Conservation (phyloP, 805 yeast genomes). For the Saccharomyces paradoxus region DNA sequence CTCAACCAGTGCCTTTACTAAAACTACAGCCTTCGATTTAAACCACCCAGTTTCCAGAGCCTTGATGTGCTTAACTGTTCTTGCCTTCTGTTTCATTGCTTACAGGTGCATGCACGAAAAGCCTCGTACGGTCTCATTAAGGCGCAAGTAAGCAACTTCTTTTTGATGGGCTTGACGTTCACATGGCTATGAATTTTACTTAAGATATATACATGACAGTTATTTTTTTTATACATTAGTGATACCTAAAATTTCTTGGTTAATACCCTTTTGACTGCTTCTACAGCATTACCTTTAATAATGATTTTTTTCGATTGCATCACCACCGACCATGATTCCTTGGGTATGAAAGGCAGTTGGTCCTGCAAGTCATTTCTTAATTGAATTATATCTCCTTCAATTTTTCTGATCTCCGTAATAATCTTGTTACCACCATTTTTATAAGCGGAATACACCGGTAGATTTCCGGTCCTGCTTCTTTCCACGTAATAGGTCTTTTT, state of each 20-base stretch:
- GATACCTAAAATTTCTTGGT: slow-evolving; percentile 3
- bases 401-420: slow-evolving; percentile 66
- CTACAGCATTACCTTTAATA: slow-evolving; percentile 41
- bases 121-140: neutral
- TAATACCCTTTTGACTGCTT: slow-evolving; percentile 29
- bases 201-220: neutral
- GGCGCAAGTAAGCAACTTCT: neutral
- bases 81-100: neutral
- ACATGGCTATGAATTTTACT: neutral
- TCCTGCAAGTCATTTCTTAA: slow-evolving; percentile 58
- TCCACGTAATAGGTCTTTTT: slow-evolving; percentile 29
- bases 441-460: slow-evolving; percentile 73
- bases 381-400: slow-evolving; percentile 58
- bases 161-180: neutral
- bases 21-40: slow-evolving; percentile 7
- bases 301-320: slow-evolving; percentile 46
- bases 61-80: slow-evolving; percentile 8
- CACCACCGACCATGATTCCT: slow-evolving; percentile 40
- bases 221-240: neutral
- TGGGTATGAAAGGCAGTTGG: slow-evolving; percentile 41
- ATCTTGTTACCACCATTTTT: slow-evolving; percentile 48
- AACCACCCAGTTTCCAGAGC: slow-evolving; percentile 19
- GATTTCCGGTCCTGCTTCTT: slow-evolving; percentile 54
- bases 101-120: neutral
- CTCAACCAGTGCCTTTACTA: neutral